phyloP scores from a whole-genome alignment of 2,329 filamentous ascomycete genomes.

The Phyllosticta citrichinensis region DNA sequence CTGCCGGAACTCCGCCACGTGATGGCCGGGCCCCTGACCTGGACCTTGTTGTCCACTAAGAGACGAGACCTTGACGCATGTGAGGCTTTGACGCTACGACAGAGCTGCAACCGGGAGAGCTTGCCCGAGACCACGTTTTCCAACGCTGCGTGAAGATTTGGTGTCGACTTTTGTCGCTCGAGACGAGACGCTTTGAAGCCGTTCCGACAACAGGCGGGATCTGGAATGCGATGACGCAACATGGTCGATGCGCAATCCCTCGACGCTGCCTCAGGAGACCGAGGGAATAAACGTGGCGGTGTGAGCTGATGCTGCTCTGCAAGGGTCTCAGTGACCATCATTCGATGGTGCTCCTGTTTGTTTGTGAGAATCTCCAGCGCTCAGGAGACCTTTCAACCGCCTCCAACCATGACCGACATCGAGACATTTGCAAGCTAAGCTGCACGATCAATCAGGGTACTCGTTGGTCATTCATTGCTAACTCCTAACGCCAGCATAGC shows the following conservation, averaged over 20 bases:
- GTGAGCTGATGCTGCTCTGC: background rate
- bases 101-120: background rate
- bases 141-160: background rate
- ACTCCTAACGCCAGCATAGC: slow-evolving; percentile 8
- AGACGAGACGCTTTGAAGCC: background rate
- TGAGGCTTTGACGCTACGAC: background rate
- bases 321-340: background rate
- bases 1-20: background rate
- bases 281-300: background rate
- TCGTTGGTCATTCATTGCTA: slow-evolving; percentile 9
- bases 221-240: background rate
- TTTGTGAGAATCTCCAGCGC: background rate
- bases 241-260: background rate
- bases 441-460: slow-evolving; percentile 8
- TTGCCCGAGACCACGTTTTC: background rate
- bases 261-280: background rate
- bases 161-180: background rate
- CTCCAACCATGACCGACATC: background rate
- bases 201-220: background rate
- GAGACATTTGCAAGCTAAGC: background rate
- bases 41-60: background rate
- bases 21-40: background rate
- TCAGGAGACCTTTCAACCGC: background rate
- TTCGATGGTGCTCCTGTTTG: background rate
- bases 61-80: background rate